Conservation (phyloP, 441 rosid genomes). For the Gossypium schwendimanii region DNA sequence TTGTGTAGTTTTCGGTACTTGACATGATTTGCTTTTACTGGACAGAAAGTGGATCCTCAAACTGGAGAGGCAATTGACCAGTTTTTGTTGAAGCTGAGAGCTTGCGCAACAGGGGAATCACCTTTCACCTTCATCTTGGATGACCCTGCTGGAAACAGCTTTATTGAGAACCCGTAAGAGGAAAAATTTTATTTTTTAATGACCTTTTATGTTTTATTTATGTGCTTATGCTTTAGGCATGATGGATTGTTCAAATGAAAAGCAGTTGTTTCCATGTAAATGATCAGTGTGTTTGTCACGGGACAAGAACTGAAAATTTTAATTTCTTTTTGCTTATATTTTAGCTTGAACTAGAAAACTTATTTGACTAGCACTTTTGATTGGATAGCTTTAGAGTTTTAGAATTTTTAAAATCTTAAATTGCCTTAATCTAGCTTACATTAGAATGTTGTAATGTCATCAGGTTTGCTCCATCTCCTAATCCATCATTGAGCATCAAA, state of each 20-base stretch:
- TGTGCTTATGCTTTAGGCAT: not conserved
- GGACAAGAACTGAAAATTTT: not conserved
- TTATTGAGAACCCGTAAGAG: constrained; percentile 90
- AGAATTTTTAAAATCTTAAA: not conserved
- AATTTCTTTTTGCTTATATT: not conserved
- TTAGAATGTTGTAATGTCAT: constrained; percentile 20
- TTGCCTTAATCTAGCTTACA: not conserved
- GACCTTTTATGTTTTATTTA: not conserved
- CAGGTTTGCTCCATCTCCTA: constrained; percentile 83
- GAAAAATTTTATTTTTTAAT: not conserved
- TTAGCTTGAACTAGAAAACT: not conserved
- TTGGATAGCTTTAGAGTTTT: not conserved
- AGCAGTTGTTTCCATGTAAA: not conserved
- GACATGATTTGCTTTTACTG: constrained; percentile 8
- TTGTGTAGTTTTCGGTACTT: not conserved
- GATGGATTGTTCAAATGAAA: constrained; percentile 9
- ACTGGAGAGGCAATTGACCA: constrained; percentile 87
- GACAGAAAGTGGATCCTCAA: constrained; percentile 79
- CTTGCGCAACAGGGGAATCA: constrained; percentile 61
- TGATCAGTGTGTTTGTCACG: not conserved
- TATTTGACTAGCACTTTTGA: not conserved
- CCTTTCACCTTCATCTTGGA: constrained; percentile 74
- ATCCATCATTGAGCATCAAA: constrained; percentile 64
- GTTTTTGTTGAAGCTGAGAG: constrained; percentile 69
- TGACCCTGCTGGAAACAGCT: constrained; percentile 96